These are phyloP conservation scores for Chrysopogon serrulatus DNA, from an alignment of 176 grass and related monocot genomes.

Conservation along the genomic window DNA sequence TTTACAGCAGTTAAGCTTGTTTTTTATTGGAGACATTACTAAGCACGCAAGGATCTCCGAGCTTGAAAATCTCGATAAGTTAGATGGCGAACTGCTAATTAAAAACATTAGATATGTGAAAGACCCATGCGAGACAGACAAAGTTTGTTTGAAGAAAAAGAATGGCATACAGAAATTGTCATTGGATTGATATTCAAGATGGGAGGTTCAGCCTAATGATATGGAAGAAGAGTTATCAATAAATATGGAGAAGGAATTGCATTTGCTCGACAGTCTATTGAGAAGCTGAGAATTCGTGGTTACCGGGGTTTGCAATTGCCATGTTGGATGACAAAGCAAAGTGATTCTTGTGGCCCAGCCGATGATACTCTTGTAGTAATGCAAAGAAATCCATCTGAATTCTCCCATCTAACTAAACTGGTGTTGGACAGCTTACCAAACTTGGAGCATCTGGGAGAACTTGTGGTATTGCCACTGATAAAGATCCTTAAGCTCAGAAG, in stretches of 20 bases:
- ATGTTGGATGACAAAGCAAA: background rate
- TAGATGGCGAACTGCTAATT: background rate
- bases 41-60: conserved; percentile 9
- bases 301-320: background rate
- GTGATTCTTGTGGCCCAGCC: background rate
- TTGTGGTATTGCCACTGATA: background rate
- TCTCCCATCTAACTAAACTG: background rate
- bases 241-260: background rate
- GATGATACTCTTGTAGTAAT: background rate
- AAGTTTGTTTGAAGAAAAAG: background rate
- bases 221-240: no score
- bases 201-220: background rate
- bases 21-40: background rate
- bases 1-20: background rate
- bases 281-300: background rate
- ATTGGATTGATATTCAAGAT: background rate
- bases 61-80: conserved; percentile 7
- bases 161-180: background rate
- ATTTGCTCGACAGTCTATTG: background rate
- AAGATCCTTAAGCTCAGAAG: background rate
- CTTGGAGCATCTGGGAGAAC: background rate
- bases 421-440: background rate
- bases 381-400: background rate
- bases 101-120: background rate
- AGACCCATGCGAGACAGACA: background rate